Evolutionary conservation across 2,329 filamentous ascomycete species (phyloP).

Genomic region (Plectosphaerella plurivora): DNA sequence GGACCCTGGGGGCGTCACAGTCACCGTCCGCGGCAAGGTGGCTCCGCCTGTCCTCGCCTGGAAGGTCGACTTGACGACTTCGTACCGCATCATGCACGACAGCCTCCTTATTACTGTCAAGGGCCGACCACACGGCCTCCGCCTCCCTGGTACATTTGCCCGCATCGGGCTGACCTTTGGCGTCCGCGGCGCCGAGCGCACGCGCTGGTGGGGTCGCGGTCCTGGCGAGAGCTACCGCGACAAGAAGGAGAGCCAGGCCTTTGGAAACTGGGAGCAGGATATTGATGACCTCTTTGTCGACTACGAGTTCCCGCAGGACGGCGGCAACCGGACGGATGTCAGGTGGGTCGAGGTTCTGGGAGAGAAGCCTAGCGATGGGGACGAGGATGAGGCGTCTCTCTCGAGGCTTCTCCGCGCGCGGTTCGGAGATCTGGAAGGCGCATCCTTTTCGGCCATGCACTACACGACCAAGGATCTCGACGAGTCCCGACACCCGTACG

Average conservation of each 20-base stretch:
- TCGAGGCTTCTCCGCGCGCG: slow-evolving; percentile 33
- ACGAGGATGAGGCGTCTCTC: neutral
- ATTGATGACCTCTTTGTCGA: slow-evolving; percentile 51
- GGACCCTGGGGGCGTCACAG: slow-evolving; percentile 24
- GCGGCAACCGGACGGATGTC: slow-evolving; percentile 59
- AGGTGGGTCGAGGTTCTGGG: slow-evolving; percentile 49
- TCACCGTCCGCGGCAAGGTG: slow-evolving; percentile 47
- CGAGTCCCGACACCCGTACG: slow-evolving; percentile 53
- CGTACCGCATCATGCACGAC: slow-evolving; percentile 49
- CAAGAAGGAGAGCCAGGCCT: slow-evolving; percentile 55
- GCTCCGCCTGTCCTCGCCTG: slow-evolving; percentile 62
- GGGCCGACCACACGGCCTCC: slow-evolving; percentile 37
- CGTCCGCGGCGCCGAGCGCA: slow-evolving; percentile 29
- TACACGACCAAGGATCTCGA: slow-evolving; percentile 52
- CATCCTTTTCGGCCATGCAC: slow-evolving; percentile 52
- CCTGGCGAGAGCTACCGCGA: slow-evolving; percentile 64
- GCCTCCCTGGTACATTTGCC: slow-evolving; percentile 53
- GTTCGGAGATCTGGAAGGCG: slow-evolving; percentile 41
- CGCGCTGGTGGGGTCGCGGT: slow-evolving; percentile 64
- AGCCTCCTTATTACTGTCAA: slow-evolving; percentile 45
- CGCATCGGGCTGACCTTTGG: slow-evolving; percentile 57
- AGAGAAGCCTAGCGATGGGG: neutral
- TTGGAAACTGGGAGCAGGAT: slow-evolving; percentile 46
- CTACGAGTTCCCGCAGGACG: slow-evolving; percentile 67
- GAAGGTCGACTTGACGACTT: slow-evolving; percentile 45